phyloP scores from a whole-genome alignment of 176 grass and related monocot genomes.

The Eragrostis curvula region DNA sequence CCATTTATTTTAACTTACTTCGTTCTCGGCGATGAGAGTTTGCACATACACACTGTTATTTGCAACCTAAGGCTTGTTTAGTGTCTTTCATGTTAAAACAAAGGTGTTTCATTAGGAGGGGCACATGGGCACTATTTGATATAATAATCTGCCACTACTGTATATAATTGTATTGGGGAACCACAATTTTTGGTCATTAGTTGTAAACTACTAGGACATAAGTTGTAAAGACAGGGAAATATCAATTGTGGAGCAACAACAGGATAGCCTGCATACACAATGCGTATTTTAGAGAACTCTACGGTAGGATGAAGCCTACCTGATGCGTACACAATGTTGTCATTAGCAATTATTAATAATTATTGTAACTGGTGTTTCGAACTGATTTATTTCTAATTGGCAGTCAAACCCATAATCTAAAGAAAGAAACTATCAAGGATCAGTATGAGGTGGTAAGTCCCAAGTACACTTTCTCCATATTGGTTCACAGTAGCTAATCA shows the following conservation, averaged over 20 bases:
- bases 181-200: neutral
- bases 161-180: neutral
- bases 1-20: slow-evolving; percentile 9
- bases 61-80: neutral
- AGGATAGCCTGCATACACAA: too few relatives aligned
- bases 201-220: neutral
- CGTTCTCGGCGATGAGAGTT: neutral
- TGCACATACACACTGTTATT: neutral
- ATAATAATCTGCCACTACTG: neutral
- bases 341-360: slow-evolving; percentile 9
- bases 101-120: neutral
- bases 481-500: neutral
- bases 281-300: too few relatives aligned
- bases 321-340: slow-evolving; percentile 2
- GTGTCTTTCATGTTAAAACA: neutral
- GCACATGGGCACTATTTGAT: neutral
- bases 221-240: neutral
- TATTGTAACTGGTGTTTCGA: neutral
- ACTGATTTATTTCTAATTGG: slow-evolving; percentile 27
- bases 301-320: too few relatives aligned
- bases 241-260: neutral
- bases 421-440: slow-evolving; percentile 74
- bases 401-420: slow-evolving; percentile 86
- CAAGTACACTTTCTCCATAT: slow-evolving; percentile 20
- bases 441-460: slow-evolving; percentile 80